Percentiles rank a stretch among this genome's conserved stretches.
phyloP scores from a whole-genome alignment of 176 grass and related monocot species.

The Raddia distichophylla region DNA sequence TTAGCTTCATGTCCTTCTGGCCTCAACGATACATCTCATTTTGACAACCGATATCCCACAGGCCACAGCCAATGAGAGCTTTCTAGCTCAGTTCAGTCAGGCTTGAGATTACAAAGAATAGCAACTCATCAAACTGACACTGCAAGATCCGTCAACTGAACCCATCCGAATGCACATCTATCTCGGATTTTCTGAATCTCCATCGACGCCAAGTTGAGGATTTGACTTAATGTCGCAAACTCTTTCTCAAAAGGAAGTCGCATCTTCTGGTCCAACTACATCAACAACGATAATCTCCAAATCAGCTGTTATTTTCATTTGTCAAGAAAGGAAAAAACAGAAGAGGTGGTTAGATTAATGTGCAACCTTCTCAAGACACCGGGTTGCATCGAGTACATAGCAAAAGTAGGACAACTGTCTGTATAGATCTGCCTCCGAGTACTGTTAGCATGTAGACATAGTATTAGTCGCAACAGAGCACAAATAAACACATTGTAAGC shows the following conservation, averaged over 20 bases:
- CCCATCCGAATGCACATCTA: slow-evolving; percentile 84
- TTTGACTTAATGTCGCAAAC: slow-evolving; percentile 54
- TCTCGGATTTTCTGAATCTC: slow-evolving; percentile 83
- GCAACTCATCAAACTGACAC: slow-evolving; percentile 60
- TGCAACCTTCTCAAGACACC: slow-evolving; percentile 77
- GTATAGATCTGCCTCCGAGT: slow-evolving; percentile 85
- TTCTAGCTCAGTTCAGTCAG: slow-evolving; percentile 15
- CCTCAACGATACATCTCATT: slow-evolving; percentile 12
- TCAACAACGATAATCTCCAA: slow-evolving; percentile 33
- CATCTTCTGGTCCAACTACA: slow-evolving; percentile 79
- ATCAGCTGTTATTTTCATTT: slow-evolving; percentile 1
- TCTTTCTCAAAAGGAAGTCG: slow-evolving; percentile 66
- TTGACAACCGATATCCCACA: background rate
- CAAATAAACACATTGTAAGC: slow-evolving; percentile 26
- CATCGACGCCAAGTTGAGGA: slow-evolving; percentile 52
- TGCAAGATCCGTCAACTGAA: slow-evolving; percentile 65
- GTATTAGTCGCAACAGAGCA: slow-evolving; percentile 25
- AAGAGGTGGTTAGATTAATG: background rate
- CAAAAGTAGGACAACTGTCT: slow-evolving; percentile 91
- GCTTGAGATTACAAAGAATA: slow-evolving; percentile 2
- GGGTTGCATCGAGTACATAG: slow-evolving; percentile 73
- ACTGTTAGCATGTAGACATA: slow-evolving; percentile 55
- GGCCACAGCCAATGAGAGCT: background rate
- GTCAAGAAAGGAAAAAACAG: slow-evolving; percentile 17
- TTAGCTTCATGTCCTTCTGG: background rate